Evolutionary conservation across 345 rosid genomes (phyloP).

Genomic region (Euphorbia lathyris): DNA sequence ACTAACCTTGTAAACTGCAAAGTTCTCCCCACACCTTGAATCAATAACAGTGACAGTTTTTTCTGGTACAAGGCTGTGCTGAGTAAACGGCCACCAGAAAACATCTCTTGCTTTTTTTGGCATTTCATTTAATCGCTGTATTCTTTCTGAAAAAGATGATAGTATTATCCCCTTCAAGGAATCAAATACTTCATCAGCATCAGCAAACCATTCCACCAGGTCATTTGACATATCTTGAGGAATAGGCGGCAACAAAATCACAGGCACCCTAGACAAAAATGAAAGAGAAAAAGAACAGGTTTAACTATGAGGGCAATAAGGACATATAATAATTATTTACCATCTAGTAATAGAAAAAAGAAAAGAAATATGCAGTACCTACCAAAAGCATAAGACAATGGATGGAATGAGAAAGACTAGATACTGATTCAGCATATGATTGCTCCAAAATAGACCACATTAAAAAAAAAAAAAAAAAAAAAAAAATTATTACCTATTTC

Average conservation of each 20-base stretch:
- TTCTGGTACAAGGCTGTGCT: slow-evolving; percentile 73
- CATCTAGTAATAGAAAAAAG: neutral
- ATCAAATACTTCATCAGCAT: slow-evolving; percentile 50
- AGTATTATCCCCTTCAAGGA: slow-evolving; percentile 58
- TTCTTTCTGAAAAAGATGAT: slow-evolving; percentile 55
- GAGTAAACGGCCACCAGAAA: slow-evolving; percentile 99
- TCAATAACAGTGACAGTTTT: slow-evolving; percentile 75
- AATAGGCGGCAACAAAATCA: slow-evolving; percentile 73
- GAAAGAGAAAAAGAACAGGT: neutral
- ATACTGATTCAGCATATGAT: neutral
- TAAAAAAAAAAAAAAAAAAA: neutral
- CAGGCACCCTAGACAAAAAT: slow-evolving; percentile 60
- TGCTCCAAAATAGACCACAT: neutral
- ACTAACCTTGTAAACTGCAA: slow-evolving; percentile 78
- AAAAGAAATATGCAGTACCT: neutral
- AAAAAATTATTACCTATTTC: slow-evolving; percentile 47
- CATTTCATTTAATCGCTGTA: slow-evolving; percentile 58
- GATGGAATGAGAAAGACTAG: neutral
- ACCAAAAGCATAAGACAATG: neutral
- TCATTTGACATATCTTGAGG: slow-evolving; percentile 78
- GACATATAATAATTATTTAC: neutral
- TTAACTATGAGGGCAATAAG: neutral
- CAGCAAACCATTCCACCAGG: slow-evolving; percentile 77
- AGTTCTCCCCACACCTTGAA: slow-evolving; percentile 90
- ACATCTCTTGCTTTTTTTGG: slow-evolving; percentile 63